A percentile compares a stretch with the other conserved stretches of the same genome.
phyloP scores from a whole-genome alignment of 75 land plant genomes.

The Pseudotsuga menziesii region DNA sequence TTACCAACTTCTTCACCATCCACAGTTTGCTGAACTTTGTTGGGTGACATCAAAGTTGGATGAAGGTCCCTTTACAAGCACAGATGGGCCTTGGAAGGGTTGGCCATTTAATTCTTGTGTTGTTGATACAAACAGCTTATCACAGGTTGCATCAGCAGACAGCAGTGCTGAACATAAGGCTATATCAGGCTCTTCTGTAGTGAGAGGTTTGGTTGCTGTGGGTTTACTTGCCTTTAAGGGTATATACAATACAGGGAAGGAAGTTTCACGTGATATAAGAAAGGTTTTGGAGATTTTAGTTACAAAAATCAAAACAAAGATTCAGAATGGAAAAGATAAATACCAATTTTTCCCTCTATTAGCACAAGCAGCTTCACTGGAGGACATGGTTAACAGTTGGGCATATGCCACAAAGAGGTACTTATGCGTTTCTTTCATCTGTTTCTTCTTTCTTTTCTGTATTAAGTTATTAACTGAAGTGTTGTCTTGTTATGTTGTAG shows the following conservation, averaged over 20 bases:
- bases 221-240: constrained; percentile 82
- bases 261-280: constrained; percentile 67
- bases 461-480: constrained; percentile 12
- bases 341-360: constrained; percentile 52
- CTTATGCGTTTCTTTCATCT: background rate
- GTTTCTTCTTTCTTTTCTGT: background rate
- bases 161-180: constrained; percentile 19
- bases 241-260: constrained; percentile 52
- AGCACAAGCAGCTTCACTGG: constrained; percentile 79
- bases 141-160: constrained; percentile 7
- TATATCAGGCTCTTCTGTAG: constrained; percentile 23
- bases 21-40: constrained; percentile 83
- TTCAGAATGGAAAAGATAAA: constrained; percentile 60
- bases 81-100: constrained; percentile 51
- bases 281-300: constrained; percentile 66
- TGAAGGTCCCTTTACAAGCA: constrained; percentile 61
- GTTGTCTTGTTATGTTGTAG: background rate
- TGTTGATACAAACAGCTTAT: constrained; percentile 27
- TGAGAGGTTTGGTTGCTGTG: constrained; percentile 81
- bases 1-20: constrained; percentile 70
- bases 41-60: constrained; percentile 76
- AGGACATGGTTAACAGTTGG: constrained; percentile 79
- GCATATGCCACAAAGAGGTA: constrained; percentile 65
- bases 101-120: constrained; percentile 63
- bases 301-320: constrained; percentile 42